Conservation (phyloP, 257 asterid genomes). For the Lantana camara region DNA sequence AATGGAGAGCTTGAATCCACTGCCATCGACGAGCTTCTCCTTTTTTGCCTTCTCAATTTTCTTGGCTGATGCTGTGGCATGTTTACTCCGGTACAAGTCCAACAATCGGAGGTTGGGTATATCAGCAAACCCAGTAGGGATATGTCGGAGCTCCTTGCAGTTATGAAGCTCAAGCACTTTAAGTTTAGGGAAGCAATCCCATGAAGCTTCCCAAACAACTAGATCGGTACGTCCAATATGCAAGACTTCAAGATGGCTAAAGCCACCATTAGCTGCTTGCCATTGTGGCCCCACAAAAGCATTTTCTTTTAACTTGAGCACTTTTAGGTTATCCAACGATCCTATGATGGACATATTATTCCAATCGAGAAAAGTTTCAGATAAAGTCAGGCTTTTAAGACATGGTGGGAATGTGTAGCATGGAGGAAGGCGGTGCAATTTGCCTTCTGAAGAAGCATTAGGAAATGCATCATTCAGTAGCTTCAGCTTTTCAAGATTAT, state of each 20-base stretch:
- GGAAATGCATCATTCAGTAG: slow-evolving; percentile 35
- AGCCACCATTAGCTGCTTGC: slow-evolving; percentile 32
- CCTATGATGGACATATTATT: slow-evolving; percentile 29
- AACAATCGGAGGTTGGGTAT: slow-evolving; percentile 26
- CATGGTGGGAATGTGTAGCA: slow-evolving; percentile 32
- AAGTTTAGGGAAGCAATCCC: slow-evolving; percentile 35
- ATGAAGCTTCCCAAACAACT: slow-evolving; percentile 25
- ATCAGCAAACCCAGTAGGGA: slow-evolving; percentile 30
- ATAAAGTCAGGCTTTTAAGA: slow-evolving; percentile 33
- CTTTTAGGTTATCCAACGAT: slow-evolving; percentile 30
- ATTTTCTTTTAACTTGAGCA: slow-evolving; percentile 34
- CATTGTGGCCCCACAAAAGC: slow-evolving; percentile 34
- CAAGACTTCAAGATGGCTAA: slow-evolving; percentile 32
- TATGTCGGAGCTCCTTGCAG: slow-evolving; percentile 27
- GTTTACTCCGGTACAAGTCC: slow-evolving; percentile 18
- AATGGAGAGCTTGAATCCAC: no score
- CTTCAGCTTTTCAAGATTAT: slow-evolving; percentile 46
- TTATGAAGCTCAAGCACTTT: slow-evolving; percentile 27
- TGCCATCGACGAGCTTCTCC: no score
- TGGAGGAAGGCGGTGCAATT: slow-evolving; percentile 32
- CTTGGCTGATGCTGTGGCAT: slow-evolving; percentile 22
- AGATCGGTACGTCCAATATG: slow-evolving; percentile 33
- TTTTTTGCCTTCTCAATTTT: not conserved
- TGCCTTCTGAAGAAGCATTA: slow-evolving; percentile 14
- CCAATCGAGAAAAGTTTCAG: slow-evolving; percentile 39